These are phyloP conservation scores for Fusarium cyanostomum DNA, from an alignment of 2,329 filamentous ascomycete species.

Conservation along the genomic window DNA sequence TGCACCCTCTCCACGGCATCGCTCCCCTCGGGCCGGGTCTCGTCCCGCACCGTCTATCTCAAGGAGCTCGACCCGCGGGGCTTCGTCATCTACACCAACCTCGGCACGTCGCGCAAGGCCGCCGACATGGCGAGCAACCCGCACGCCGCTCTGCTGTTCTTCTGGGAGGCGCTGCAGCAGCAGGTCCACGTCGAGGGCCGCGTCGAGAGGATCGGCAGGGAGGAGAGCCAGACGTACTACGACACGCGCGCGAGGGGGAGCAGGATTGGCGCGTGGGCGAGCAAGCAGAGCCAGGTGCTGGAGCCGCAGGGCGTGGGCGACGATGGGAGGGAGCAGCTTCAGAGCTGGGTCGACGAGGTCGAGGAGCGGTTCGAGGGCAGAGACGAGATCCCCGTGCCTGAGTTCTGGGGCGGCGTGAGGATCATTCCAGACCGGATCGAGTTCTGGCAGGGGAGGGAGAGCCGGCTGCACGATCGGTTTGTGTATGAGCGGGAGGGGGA, in stretches of 20 bases:
- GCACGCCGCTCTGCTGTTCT: slow-evolving; percentile 86
- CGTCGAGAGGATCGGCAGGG: slow-evolving; percentile 70
- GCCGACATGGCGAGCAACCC: slow-evolving; percentile 76
- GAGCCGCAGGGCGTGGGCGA: slow-evolving; percentile 58
- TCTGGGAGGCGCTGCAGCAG: slow-evolving; percentile 86
- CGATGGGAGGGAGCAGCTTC: slow-evolving; percentile 77
- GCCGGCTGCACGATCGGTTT: slow-evolving; percentile 92
- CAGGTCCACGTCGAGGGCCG: slow-evolving; percentile 90
- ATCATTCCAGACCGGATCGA: slow-evolving; percentile 87
- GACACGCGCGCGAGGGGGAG: slow-evolving; percentile 79
- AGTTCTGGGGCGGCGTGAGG: slow-evolving; percentile 93
- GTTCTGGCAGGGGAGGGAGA: slow-evolving; percentile 95
- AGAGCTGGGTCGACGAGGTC: slow-evolving; percentile 78
- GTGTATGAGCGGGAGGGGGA: slow-evolving; percentile 74
- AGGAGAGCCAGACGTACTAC: slow-evolving; percentile 77
- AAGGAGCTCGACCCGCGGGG: slow-evolving; percentile 88
- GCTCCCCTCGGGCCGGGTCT: slow-evolving; percentile 85
- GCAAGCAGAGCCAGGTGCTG: slow-evolving; percentile 83
- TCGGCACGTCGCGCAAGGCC: slow-evolving; percentile 78
- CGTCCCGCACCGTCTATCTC: slow-evolving; percentile 87
- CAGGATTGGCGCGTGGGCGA: slow-evolving; percentile 92
- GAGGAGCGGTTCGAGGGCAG: slow-evolving; percentile 78
- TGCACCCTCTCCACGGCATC: slow-evolving; percentile 86
- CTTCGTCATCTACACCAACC: slow-evolving; percentile 95
- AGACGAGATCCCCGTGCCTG: slow-evolving; percentile 87